Conservation (phyloP, 2,329 filamentous ascomycete genomes). For the Aspergillus ruber region DNA sequence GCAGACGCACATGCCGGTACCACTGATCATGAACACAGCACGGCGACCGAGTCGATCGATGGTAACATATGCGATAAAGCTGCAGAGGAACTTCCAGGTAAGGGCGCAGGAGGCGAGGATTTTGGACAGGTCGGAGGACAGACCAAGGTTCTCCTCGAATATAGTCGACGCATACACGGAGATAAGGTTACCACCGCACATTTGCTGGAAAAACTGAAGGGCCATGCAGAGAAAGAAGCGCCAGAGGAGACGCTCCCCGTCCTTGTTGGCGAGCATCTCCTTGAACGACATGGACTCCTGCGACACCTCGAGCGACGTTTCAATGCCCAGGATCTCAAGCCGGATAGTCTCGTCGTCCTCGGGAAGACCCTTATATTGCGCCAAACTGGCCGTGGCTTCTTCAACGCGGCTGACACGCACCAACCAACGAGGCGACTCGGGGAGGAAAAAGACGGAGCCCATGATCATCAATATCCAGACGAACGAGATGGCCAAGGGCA, state of each 20-base stretch:
- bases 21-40: slow-evolving; percentile 48
- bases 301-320: slow-evolving; percentile 13
- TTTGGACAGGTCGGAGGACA: slow-evolving; percentile 12
- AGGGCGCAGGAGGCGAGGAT: slow-evolving; percentile 45
- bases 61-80: slow-evolving; percentile 45
- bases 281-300: slow-evolving; percentile 7
- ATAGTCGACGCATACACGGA: slow-evolving; percentile 12
- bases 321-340: slow-evolving; percentile 13
- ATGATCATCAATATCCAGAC: slow-evolving; percentile 47
- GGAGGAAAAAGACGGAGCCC: slow-evolving; percentile 40
- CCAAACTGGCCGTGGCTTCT: slow-evolving; percentile 10
- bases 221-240: slow-evolving; percentile 13
- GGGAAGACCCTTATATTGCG: slow-evolving; percentile 10
- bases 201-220: slow-evolving; percentile 15
- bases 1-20: slow-evolving; percentile 48
- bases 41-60: slow-evolving; percentile 48
- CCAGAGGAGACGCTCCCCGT: slow-evolving; percentile 15
- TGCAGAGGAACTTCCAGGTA: slow-evolving; percentile 52
- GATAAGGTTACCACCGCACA: slow-evolving; percentile 15
- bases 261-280: slow-evolving; percentile 12
- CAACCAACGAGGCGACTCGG: slow-evolving; percentile 41
- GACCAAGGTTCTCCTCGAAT: slow-evolving; percentile 11
- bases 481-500: slow-evolving; percentile 52
- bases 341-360: slow-evolving; percentile 7
- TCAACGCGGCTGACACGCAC: slow-evolving; percentile 13